These are phyloP conservation scores for Truncatella angustata DNA, from an alignment of 2,329 filamentous ascomycete genomes.

Conservation along the genomic window DNA sequence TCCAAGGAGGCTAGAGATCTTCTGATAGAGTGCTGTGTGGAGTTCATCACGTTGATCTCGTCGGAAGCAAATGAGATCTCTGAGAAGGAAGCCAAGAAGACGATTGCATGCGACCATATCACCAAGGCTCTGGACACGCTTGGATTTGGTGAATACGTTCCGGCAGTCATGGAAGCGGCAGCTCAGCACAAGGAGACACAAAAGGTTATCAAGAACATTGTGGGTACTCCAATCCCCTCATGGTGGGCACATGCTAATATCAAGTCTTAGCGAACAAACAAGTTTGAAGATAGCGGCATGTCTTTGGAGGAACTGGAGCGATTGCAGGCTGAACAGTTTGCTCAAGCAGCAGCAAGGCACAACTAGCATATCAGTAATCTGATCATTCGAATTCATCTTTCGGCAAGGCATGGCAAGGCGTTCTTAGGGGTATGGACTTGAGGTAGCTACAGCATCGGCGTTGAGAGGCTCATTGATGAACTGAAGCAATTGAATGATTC, in stretches of 20 bases:
- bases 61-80: conserved; percentile 98
- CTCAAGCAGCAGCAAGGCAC: conserved; percentile 36
- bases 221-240: conserved; percentile 21
- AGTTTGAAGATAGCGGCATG: conserved; percentile 92
- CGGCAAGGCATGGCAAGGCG: conserved; percentile 12
- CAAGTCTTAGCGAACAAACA: conserved; percentile 76
- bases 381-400: not conserved
- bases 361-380: conserved; percentile 7
- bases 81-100: conserved; percentile 98
- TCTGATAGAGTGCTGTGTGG: conserved; percentile 96
- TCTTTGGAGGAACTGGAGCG: conserved; percentile 85
- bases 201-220: conserved; percentile 57
- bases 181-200: conserved; percentile 80
- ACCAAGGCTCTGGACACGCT: conserved; percentile 91
- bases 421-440: conserved; percentile 4
- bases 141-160: conserved; percentile 89
- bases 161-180: conserved; percentile 61
- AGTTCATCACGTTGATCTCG: conserved; percentile 98
- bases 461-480: conserved; percentile 1
- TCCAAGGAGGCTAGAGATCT: conserved; percentile 94
- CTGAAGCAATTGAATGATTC: conserved; percentile 1
- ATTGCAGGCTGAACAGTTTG: conserved; percentile 90
- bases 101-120: conserved; percentile 96
- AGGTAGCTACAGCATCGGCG: conserved; percentile 11
- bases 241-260: conserved; percentile 55